Evolutionary conservation across 306 rosid genomes (phyloP).

Genomic region (Pueraria montana): DNA sequence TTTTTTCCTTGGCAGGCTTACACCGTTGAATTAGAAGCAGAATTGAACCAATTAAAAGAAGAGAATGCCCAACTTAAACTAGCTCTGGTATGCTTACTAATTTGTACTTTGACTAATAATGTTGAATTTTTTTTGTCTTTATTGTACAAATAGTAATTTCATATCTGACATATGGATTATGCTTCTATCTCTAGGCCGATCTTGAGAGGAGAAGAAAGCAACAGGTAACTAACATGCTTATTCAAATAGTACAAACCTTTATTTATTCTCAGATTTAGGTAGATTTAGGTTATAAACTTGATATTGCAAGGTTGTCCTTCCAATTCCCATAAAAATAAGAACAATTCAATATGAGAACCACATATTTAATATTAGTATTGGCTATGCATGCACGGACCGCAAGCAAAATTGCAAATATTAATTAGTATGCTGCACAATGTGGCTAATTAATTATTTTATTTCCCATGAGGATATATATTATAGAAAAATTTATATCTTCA

Average conservation of each 20-base stretch:
- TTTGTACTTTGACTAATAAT: background rate
- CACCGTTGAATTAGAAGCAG: conserved; percentile 83
- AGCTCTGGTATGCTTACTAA: conserved; percentile 62
- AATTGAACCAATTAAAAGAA: conserved; percentile 75
- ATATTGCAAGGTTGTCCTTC: background rate
- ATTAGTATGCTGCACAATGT: background rate
- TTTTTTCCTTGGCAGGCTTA: conserved; percentile 62
- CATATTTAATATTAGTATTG: background rate
- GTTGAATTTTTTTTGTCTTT: background rate
- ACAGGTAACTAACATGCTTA: conserved; percentile 59
- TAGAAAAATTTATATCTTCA: background rate
- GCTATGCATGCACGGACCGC: too few species aligned
- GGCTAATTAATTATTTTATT: background rate
- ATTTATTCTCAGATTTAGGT: background rate
- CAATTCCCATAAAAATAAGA: background rate
- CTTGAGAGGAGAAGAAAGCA: conserved; percentile 75
- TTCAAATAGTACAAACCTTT: background rate
- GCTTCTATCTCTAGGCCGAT: conserved; percentile 57
- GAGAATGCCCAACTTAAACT: conserved; percentile 70
- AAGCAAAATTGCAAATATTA: background rate
- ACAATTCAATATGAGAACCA: background rate
- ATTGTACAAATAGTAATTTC: background rate
- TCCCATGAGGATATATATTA: background rate
- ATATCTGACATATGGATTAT: conserved; percentile 17
- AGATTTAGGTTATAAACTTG: background rate